These are phyloP conservation scores for Paecilomyces dactylethromorphus DNA, from an alignment of 2,329 filamentous ascomycete genomes.

Conservation along the genomic window DNA sequence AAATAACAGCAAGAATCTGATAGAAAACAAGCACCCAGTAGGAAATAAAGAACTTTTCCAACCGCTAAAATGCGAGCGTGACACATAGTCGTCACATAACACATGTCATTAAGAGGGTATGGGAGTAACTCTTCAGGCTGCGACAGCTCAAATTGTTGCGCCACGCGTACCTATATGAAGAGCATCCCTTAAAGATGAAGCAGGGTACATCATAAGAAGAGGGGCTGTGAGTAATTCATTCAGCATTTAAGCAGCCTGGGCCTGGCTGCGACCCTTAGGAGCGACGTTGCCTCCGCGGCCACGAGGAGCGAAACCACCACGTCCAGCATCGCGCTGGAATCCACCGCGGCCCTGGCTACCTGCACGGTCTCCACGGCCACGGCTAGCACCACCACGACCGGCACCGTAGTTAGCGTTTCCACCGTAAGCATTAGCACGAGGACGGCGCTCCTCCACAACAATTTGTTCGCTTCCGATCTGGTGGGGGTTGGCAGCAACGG, in stretches of 20 bases:
- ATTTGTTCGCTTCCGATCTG: slow-evolving; percentile 75
- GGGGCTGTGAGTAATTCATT: slow-evolving; percentile 5
- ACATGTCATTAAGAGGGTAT: slow-evolving; percentile 28
- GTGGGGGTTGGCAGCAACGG: slow-evolving; percentile 78
- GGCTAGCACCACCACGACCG: slow-evolving; percentile 56
- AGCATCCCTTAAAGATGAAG: slow-evolving; percentile 14
- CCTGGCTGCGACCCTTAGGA: slow-evolving; percentile 39
- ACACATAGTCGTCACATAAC: slow-evolving; percentile 30
- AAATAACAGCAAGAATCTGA: slow-evolving; percentile 15
- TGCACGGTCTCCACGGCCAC: slow-evolving; percentile 62
- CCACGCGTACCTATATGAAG: slow-evolving; percentile 6
- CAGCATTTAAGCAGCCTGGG: slow-evolving; percentile 36
- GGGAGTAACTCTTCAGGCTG: slow-evolving; percentile 25
- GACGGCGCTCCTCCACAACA: slow-evolving; percentile 80
- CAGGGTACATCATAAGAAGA: slow-evolving; percentile 13
- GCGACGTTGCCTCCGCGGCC: slow-evolving; percentile 56
- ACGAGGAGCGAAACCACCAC: slow-evolving; percentile 60
- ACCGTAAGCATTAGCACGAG: slow-evolving; percentile 64
- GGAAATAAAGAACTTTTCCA: slow-evolving; percentile 33
- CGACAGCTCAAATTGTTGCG: slow-evolving; percentile 7
- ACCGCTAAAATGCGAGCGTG: slow-evolving; percentile 36
- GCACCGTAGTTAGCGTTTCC: slow-evolving; percentile 57
- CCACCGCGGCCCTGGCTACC: slow-evolving; percentile 60
- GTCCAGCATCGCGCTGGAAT: slow-evolving; percentile 62
- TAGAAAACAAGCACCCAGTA: slow-evolving; percentile 17